phyloP scores from a whole-genome alignment of 2,329 filamentous ascomycete genomes.

The Penicillium brasilianum region DNA sequence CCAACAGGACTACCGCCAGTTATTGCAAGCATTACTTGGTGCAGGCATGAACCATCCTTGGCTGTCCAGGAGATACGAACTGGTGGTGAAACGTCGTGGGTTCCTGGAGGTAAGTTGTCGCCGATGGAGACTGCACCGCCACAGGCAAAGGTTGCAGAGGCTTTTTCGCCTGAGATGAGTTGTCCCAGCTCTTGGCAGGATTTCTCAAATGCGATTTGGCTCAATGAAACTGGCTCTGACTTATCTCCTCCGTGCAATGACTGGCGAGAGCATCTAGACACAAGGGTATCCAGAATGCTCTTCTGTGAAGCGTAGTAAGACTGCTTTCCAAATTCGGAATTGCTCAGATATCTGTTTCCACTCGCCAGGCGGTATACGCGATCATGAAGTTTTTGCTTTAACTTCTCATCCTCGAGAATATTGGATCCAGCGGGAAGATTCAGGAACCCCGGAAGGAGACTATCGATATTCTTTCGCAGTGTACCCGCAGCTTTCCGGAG shows the following conservation, averaged over 20 bases:
- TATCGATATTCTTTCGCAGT: not conserved
- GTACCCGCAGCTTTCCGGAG: not conserved
- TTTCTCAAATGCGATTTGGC: not conserved
- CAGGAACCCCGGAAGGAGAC: not conserved
- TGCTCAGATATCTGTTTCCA: not conserved
- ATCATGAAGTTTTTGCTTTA: not conserved
- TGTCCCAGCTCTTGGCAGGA: not conserved
- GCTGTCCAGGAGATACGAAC: conserved; percentile 2
- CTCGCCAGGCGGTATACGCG: not conserved
- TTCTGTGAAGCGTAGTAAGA: not conserved
- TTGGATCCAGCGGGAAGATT: not conserved
- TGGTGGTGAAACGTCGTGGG: not conserved
- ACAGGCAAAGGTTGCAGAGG: not conserved
- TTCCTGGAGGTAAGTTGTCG: not conserved
- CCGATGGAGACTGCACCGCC: not conserved
- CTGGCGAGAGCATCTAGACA: not conserved
- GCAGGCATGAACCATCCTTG: not conserved
- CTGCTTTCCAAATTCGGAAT: not conserved
- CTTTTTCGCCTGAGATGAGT: not conserved
- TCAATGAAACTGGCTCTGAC: not conserved
- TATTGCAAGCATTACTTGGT: not conserved
- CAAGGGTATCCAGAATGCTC: not conserved
- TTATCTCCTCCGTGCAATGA: not conserved
- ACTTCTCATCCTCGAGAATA: not conserved
- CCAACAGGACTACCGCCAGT: not conserved